A percentile compares a stretch with the other conserved stretches of the same genome.
phyloP scores from a whole-genome alignment of 306 rosid species.

The Gastrolobium bilobum region DNA sequence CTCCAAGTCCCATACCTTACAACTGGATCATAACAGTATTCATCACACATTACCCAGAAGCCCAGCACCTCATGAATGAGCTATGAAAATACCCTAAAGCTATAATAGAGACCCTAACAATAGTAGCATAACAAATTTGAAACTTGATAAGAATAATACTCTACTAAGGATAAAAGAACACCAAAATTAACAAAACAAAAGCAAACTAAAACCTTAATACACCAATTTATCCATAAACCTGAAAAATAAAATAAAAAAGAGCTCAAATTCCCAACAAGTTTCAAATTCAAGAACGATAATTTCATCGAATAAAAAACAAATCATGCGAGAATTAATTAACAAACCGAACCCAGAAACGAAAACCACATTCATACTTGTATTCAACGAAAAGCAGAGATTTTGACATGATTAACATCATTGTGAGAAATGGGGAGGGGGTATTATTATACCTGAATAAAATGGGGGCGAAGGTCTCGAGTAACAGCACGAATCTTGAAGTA shows the following conservation, averaged over 20 bases:
- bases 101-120: constrained; percentile 17
- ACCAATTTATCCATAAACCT: constrained; percentile 20
- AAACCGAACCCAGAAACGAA: constrained; percentile 1
- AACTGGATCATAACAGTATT: too few species aligned
- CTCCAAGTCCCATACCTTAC: too few species aligned
- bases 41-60: background rate
- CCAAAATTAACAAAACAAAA: constrained; percentile 12
- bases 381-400: constrained; percentile 4
- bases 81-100: background rate
- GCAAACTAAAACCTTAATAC: background rate
- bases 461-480: constrained; percentile 83
- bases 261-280: background rate
- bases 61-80: background rate
- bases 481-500: constrained; percentile 71
- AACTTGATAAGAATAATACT: background rate
- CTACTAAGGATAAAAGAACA: background rate
- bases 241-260: background rate
- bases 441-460: constrained; percentile 64
- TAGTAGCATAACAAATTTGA: constrained; percentile 18
- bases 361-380: background rate
- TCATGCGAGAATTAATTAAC: background rate
- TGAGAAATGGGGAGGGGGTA: background rate
- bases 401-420: background rate
- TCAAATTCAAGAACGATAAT: background rate
- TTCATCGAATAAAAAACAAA: background rate